phyloP scores from a whole-genome alignment of 2,329 filamentous ascomycete genomes.

The Aplosporella prunicola region DNA sequence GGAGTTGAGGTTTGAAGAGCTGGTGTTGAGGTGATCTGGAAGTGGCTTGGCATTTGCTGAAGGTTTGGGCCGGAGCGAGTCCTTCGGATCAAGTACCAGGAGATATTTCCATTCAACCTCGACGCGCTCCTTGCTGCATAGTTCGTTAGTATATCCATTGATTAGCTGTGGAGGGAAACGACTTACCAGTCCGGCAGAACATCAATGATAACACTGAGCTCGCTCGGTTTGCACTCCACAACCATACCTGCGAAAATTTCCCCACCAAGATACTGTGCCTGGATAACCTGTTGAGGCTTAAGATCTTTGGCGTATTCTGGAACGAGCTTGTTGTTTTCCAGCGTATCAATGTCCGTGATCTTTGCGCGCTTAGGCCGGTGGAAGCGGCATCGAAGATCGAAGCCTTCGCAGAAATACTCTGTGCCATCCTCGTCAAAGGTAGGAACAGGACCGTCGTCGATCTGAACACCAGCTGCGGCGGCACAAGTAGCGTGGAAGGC shows the following conservation, averaged over 20 bases:
- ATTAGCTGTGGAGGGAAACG: neutral
- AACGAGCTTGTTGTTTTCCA: conserved; percentile 63
- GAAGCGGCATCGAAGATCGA: conserved; percentile 90
- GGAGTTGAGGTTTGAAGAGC: conserved; percentile 33
- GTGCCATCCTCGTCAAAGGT: conserved; percentile 84
- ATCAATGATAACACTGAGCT: conserved; percentile 69
- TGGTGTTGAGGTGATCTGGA: conserved; percentile 46
- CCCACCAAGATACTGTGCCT: conserved; percentile 72
- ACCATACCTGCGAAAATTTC: conserved; percentile 89
- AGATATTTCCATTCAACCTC: conserved; percentile 83
- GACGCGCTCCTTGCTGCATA: conserved; percentile 43
- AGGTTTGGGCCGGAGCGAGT: conserved; percentile 64
- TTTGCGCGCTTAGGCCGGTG: conserved; percentile 82
- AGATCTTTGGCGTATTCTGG: conserved; percentile 58
- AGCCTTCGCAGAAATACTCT: conserved; percentile 84
- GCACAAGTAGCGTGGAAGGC: conserved; percentile 95
- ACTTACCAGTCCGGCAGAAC: conserved; percentile 76
- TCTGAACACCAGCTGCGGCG: conserved; percentile 79
- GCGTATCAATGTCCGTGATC: conserved; percentile 55
- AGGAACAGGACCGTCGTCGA: conserved; percentile 77
- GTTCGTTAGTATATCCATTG: conserved; percentile 34
- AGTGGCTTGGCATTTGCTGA: conserved; percentile 63
- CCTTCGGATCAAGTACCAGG: conserved; percentile 59
- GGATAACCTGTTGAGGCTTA: conserved; percentile 66
- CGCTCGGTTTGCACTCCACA: conserved; percentile 68